Percentiles rank a stretch among this genome's conserved stretches.
Conservation (phyloP, 805 yeast genomes). For the Yarrowia sp. region DNA sequence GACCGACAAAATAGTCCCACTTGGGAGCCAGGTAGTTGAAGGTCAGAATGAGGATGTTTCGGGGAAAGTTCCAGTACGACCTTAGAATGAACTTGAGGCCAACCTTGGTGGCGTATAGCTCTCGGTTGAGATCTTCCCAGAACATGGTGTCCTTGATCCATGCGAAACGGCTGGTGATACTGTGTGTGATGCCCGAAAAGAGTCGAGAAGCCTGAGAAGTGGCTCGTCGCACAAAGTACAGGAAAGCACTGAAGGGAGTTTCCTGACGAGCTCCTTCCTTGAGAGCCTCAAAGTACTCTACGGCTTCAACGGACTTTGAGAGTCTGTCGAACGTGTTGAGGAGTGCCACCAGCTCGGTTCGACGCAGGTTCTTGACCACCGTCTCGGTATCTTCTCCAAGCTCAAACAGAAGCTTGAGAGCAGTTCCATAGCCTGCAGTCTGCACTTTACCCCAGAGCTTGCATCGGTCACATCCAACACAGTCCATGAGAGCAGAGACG, state of each 20-base stretch:
- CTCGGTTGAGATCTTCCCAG: conserved; percentile 50
- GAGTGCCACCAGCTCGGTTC: conserved; percentile 85
- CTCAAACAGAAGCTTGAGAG: conserved; percentile 85
- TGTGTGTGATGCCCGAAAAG: not conserved
- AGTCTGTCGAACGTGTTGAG: conserved; percentile 90
- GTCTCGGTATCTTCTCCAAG: conserved; percentile 55
- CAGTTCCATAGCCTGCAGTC: conserved; percentile 96
- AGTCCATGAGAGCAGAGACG: conserved; percentile 91
- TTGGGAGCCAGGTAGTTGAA: conserved; percentile 51
- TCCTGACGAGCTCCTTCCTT: not conserved
- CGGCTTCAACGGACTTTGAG: conserved; percentile 76
- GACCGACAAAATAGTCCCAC: conserved; percentile 81
- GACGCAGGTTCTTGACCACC: conserved; percentile 56
- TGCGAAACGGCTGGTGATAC: not conserved
- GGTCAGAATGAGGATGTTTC: conserved; percentile 50
- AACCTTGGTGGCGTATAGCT: conserved; percentile 50
- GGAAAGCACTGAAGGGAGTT: not conserved
- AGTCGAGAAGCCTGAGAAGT: not conserved
- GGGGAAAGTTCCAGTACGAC: conserved; percentile 72
- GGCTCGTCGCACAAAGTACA: not conserved
- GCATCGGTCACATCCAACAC: conserved; percentile 98
- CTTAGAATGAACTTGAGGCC: conserved; percentile 63
- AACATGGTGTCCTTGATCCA: conserved; percentile 29
- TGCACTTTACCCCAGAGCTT: conserved; percentile 98
- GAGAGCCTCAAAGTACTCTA: conserved; percentile 55